A percentile compares a stretch with the other conserved stretches of the same genome.
These are phyloP conservation scores for Quercus suber DNA, from an alignment of 306 rosid genomes.

Conservation along the genomic window DNA sequence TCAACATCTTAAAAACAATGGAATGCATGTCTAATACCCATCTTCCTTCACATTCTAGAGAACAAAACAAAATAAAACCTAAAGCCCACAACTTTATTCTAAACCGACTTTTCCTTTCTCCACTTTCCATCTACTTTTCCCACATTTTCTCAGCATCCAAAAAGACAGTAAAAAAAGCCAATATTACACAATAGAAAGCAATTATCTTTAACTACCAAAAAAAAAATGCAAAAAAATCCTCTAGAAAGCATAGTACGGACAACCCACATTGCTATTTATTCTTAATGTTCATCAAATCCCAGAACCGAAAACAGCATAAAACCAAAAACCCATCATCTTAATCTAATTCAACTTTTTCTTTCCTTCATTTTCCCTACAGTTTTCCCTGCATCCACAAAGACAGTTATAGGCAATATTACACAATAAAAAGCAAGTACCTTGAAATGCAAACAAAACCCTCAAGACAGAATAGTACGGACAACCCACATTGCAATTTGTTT, in stretches of 20 bases:
- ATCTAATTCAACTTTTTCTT: background rate
- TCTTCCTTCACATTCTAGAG: background rate
- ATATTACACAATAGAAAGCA: background rate
- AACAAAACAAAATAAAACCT: background rate
- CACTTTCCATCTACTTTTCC: background rate
- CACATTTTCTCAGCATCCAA: slow-evolving; percentile 16
- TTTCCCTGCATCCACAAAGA: slow-evolving; percentile 11
- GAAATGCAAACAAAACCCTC: background rate
- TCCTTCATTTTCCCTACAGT: slow-evolving; percentile 1
- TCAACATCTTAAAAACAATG: background rate
- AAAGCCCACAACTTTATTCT: background rate
- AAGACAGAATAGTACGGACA: background rate
- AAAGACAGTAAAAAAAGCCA: background rate
- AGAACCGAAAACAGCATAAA: too few relatives aligned
- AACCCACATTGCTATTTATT: background rate
- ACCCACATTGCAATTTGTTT: background rate
- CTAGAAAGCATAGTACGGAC: background rate
- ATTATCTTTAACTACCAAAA: background rate
- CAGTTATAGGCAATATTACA: background rate
- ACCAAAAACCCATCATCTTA: background rate
- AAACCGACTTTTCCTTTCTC: background rate
- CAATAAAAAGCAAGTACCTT: background rate
- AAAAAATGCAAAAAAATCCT: background rate
- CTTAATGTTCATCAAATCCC: background rate
- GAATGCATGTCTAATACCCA: background rate